Base-by-base conservation (phyloP, 1,139 yeast genomes). In the Debaryomyces singareniensis region DNA sequence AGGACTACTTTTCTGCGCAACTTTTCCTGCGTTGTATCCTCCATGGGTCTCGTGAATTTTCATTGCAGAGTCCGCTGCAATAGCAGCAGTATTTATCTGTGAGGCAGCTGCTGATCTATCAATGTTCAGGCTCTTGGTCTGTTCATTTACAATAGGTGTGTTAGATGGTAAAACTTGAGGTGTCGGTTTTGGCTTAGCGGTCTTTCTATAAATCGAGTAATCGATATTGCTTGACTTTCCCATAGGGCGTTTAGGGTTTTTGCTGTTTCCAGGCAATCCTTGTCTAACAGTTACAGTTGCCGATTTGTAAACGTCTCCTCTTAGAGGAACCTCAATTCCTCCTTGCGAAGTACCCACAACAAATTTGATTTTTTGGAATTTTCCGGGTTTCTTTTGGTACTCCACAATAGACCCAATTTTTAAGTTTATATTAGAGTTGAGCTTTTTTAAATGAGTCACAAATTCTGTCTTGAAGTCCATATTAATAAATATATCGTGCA, bases 371-470 rank as follows among this genome's bases (percentile, higher is more conserved):
- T 72, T 55, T 36, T 86, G 91, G 37, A 71, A 61, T 51, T 81
- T 82, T 3, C 95, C 95, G 1, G 96, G 87, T 51, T 89, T 91
- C 70, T 91, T 93, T 56, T 80, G 85, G 55, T 91, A 93, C 37
- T 74, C 75, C 35, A 93, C 71, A 0, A 84, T 73, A 4, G 84
- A 73, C 2, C 81, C 93, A 41, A 93, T 71, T 30, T 71, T 72
- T 28, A 93, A 70, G 5, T 68, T 63, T 24, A 85, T 58, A 1
- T 72, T 69, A 4, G 74, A 71, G 42, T 78, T 77, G 29, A 80
- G 45, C 40, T 71, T 71, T 50, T 78, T 81, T 51, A 93, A 61
- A 34, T 83, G 84, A 0, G 96, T 78, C 1, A 84, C 63, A 31
- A 93, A 62, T 52, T 93, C 99, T 0, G 98, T 93, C 58, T 93